Percentiles rank a stretch among this genome's conserved stretches.
Conservation (phyloP, 306 rosid species). For the Malus fusca region DNA sequence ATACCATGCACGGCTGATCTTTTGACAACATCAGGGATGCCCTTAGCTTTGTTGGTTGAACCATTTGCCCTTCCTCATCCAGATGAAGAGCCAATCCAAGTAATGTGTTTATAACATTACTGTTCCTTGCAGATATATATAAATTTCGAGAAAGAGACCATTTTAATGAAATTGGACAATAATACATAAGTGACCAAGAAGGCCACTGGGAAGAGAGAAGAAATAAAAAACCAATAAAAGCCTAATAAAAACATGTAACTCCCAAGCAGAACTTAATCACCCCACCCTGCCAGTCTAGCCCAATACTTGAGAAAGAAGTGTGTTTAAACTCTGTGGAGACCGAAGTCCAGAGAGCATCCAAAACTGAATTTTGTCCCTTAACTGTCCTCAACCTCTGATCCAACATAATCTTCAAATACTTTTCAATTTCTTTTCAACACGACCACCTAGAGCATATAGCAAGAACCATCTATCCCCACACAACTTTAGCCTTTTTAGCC, state of each 20-base stretch:
- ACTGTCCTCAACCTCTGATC: background rate
- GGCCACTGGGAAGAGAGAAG: too few species aligned
- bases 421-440: background rate
- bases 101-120: constrained; percentile 22
- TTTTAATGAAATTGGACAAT: too few species aligned
- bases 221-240: too few species aligned
- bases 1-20: constrained; percentile 88
- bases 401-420: background rate
- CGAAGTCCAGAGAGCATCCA: too few species aligned
- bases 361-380: background rate
- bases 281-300: background rate
- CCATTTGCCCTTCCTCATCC: constrained; percentile 96
- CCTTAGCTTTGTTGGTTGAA: constrained; percentile 88
- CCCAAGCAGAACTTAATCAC: background rate
- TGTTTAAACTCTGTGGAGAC: background rate
- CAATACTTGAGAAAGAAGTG: background rate
- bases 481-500: background rate
- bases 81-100: constrained; percentile 94
- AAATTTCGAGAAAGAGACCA: background rate
- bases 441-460: background rate
- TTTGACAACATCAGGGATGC: constrained; percentile 93
- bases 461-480: background rate
- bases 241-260: too few species aligned
- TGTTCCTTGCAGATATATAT: background rate
- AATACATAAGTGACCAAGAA: too few species aligned